phyloP scores from a whole-genome alignment of 257 asterid genomes.

The Gentiana straminea region DNA sequence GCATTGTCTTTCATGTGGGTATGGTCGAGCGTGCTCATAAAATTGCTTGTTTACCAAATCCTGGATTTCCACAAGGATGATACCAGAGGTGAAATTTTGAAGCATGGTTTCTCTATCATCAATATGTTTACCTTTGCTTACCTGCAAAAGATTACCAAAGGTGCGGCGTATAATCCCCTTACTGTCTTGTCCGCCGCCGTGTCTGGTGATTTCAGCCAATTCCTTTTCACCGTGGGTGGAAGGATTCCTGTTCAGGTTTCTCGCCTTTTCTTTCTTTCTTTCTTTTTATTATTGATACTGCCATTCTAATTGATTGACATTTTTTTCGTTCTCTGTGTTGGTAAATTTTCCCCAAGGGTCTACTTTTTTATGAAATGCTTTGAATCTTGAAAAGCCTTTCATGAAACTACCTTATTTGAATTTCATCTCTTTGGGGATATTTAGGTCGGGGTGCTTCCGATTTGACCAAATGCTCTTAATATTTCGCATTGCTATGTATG shows the following conservation, averaged over 20 bases:
- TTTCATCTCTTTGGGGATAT: no score
- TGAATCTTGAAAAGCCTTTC: no score
- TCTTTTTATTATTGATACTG: not conserved
- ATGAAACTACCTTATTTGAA: no score
- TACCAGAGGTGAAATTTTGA: slow-evolving; percentile 41
- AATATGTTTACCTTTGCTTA: slow-evolving; percentile 62
- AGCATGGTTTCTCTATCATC: slow-evolving; percentile 26
- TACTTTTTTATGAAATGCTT: no score
- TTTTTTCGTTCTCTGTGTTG: no score
- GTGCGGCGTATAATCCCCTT: slow-evolving; percentile 86
- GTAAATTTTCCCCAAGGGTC: no score
- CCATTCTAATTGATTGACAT: no score
- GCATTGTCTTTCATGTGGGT: slow-evolving; percentile 73
- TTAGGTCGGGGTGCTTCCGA: no score
- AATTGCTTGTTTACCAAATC: slow-evolving; percentile 40
- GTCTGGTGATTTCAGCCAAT: slow-evolving; percentile 49
- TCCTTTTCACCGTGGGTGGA: slow-evolving; percentile 27
- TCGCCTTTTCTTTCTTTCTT: not conserved
- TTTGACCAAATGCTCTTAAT: no score
- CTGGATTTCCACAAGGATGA: slow-evolving; percentile 39
- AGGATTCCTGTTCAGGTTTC: slow-evolving; percentile 48
- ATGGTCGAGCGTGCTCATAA: slow-evolving; percentile 61
- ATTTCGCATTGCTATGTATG: no score
- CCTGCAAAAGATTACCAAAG: slow-evolving; percentile 34
- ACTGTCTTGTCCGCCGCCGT: slow-evolving; percentile 49